phyloP scores from a whole-genome alignment of 2,329 filamentous ascomycete species.

The Ceratocystiopsis minuta region DNA sequence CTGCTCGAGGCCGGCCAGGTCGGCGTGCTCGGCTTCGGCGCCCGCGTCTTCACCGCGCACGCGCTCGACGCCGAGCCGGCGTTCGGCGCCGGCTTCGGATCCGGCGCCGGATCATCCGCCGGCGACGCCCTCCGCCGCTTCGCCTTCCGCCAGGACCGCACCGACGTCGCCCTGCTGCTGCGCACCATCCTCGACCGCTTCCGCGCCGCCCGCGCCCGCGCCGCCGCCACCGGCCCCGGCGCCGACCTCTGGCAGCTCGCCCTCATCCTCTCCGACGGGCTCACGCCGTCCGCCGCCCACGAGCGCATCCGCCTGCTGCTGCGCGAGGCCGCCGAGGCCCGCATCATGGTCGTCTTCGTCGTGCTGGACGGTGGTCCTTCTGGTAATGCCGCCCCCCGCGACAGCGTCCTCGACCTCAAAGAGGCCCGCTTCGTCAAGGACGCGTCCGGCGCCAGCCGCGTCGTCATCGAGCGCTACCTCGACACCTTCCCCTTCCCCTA shows the following conservation, averaged over 20 bases:
- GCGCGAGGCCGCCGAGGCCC: constrained; percentile 73
- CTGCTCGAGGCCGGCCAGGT: constrained; percentile 93
- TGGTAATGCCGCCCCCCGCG: constrained; percentile 21
- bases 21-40: constrained; percentile 79
- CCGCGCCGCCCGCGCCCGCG: constrained; percentile 45
- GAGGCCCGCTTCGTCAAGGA: constrained; percentile 67
- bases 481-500: constrained; percentile 95
- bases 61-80: constrained; percentile 53
- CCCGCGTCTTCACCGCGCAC: constrained; percentile 68
- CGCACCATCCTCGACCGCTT: constrained; percentile 66
- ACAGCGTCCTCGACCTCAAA: constrained; percentile 73
- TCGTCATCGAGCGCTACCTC: constrained; percentile 78
- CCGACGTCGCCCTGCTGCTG: constrained; percentile 67
- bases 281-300: constrained; percentile 69
- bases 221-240: constrained; percentile 16
- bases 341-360: constrained; percentile 97
- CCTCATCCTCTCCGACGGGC: constrained; percentile 81
- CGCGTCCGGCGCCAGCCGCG: constrained; percentile 38
- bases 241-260: constrained; percentile 87
- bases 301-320: constrained; percentile 67
- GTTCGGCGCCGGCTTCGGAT: neutral
- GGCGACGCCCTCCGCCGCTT: constrained; percentile 83
- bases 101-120: constrained; percentile 35
- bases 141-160: constrained; percentile 68
- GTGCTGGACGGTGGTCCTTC: constrained; percentile 53